Evolutionary conservation across 768 basidiomycete species (phyloP), one percentile per base, ranked within the genome.

Genomic region (Strobilomyces confusus): DNA sequence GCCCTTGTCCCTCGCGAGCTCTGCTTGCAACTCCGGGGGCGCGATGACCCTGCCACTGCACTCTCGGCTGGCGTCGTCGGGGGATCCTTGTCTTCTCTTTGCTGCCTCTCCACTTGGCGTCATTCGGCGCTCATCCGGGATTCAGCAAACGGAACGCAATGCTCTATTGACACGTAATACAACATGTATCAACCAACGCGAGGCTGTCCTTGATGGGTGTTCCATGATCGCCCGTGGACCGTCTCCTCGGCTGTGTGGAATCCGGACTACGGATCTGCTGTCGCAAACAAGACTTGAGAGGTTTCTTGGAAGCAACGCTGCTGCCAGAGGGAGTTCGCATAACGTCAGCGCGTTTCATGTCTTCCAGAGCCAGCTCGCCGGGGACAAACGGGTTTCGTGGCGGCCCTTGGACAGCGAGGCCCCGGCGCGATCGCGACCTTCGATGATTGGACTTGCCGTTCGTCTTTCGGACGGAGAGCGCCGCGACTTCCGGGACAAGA

Each of bases 31-130:
- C 73, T 70, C 64, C 52, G 57, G 49, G 64, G 68, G 48, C 62
- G 50, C 30, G 73, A 75, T 74, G 73, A 75, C 72, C 72, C 64
- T 69, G 71, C 71, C 57, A 54, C 59, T 73, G 71, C 71, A 72
- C 44, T 63, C 33, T 58, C 51, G 76, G 80, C 80, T 78, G 76
- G 81, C 61, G 82, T 83, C 67, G 81, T 83, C 78, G 73, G 78
- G 81, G 82, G 82, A 69, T 81, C 45, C 58, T 63, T 63, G 62
- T 44, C 51, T 44, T 23, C 0, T 48, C 32, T 32, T 44, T 32
- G 29, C 44, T 46, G 44, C 33, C 20, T 46, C 44, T 46, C 3
- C 30, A 4, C 6, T 13, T 5, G 8, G 6, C 22, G 32, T 22
- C 44, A 33, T 13, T 46, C 7, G 30, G 14, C 32, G 7, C 20